Evolutionary conservation across 192 early-diverging fungal species (phyloP).

Genomic region (Podila horticola): DNA sequence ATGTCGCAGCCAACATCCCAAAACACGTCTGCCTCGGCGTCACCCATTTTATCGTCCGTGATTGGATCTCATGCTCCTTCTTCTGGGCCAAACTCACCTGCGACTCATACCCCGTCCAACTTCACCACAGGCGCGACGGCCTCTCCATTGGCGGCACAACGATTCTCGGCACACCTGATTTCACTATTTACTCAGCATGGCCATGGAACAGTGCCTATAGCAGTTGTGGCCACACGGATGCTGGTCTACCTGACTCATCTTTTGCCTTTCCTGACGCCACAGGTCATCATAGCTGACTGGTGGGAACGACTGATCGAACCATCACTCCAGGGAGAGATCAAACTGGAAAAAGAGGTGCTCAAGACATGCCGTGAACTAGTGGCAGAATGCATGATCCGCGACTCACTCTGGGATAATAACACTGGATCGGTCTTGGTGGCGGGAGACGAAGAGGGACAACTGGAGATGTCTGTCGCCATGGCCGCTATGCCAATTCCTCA

Average conservation of each 20-base stretch:
- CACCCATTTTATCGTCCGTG: constrained; percentile 7
- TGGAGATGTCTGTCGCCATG: constrained; percentile 22
- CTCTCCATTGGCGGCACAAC: constrained; percentile 25
- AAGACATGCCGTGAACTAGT: constrained; percentile 48
- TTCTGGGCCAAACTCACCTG: constrained; percentile 3
- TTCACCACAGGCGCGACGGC: constrained; percentile 3
- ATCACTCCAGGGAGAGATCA: constrained; percentile 47
- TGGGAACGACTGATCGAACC: constrained; percentile 50
- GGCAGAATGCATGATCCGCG: constrained; percentile 41
- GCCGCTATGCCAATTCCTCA: constrained; percentile 36
- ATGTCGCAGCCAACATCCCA: constrained; percentile 20
- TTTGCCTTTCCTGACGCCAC: constrained; percentile 49
- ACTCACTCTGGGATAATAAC: constrained; percentile 15
- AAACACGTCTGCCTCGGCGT: constrained; percentile 16
- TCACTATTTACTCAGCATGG: constrained; percentile 27
- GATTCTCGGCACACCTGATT: constrained; percentile 38
- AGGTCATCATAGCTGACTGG: constrained; percentile 48
- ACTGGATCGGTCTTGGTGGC: constrained; percentile 33
- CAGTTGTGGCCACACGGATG: constrained; percentile 31
- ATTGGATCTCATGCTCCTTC: not conserved
- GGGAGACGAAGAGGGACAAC: constrained; percentile 43
- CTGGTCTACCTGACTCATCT: constrained; percentile 42
- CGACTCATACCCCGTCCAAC: constrained; percentile 3
- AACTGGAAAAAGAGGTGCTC: constrained; percentile 32
- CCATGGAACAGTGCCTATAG: constrained; percentile 16